Evolutionary conservation across 2,329 filamentous ascomycete species (phyloP).

Genomic region (Venturia effusa): DNA sequence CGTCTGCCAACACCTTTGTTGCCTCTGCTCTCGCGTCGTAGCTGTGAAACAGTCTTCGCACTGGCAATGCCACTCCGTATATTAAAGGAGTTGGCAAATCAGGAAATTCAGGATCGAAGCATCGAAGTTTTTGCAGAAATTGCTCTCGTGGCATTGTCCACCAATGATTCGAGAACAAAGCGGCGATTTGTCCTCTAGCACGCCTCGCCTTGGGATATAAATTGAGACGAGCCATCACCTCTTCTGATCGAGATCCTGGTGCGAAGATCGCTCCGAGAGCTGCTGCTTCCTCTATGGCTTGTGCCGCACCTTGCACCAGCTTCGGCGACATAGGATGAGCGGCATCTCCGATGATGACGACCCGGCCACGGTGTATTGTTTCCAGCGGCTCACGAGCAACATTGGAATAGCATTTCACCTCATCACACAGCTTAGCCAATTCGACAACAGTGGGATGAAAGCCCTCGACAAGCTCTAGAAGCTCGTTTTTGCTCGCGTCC

Average conservation of each 20-base stretch:
- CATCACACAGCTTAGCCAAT: background rate
- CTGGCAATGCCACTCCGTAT: background rate
- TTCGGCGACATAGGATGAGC: conserved; percentile 53
- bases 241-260: background rate
- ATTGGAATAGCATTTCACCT: background rate
- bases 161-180: background rate
- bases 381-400: conserved; percentile 26
- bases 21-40: background rate
- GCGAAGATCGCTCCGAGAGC: background rate
- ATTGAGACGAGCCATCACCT: background rate
- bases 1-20: background rate
- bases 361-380: conserved; percentile 10
- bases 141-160: background rate
- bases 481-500: background rate
- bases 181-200: background rate
- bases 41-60: background rate
- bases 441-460: background rate
- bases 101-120: background rate
- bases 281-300: conserved; percentile 26
- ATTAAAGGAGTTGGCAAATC: background rate
- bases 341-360: conserved; percentile 46
- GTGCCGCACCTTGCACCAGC: conserved; percentile 47
- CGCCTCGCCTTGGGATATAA: background rate
- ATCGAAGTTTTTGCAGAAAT: background rate
- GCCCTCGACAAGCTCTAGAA: background rate